Evolutionary conservation across 2,329 filamentous ascomycete genomes (phyloP).

Genomic region (Sporothrix protearum): DNA sequence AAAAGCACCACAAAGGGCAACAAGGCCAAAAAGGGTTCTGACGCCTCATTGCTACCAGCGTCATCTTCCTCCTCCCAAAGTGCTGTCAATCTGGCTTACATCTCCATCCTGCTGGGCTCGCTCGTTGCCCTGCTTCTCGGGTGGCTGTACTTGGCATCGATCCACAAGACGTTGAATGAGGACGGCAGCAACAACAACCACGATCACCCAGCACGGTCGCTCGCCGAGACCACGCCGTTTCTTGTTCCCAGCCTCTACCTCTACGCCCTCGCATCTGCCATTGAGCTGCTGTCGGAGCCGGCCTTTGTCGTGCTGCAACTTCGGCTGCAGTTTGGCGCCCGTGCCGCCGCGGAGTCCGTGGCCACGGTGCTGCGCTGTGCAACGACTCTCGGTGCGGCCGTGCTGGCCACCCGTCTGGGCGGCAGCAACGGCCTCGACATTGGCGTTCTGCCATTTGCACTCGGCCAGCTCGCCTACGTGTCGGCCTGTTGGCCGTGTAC

Average conservation of each 20-base stretch:
- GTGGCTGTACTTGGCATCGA: conserved; percentile 60
- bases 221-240: conserved; percentile 54
- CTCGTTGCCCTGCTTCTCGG: conserved; percentile 63
- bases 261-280: conserved; percentile 54
- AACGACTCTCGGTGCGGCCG: conserved; percentile 66
- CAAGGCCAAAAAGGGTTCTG: conserved; percentile 5
- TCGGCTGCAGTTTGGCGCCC: conserved; percentile 71
- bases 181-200: conserved; percentile 33
- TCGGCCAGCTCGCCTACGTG: conserved; percentile 77
- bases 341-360: conserved; percentile 77
- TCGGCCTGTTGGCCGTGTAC: conserved; percentile 68
- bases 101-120: conserved; percentile 67
- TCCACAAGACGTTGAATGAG: conserved; percentile 31
- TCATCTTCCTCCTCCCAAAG: conserved; percentile 58
- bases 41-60: background rate
- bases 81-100: conserved; percentile 82
- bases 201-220: conserved; percentile 28
- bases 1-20: background rate
- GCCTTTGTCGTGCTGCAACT: conserved; percentile 85
- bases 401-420: conserved; percentile 41
- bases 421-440: conserved; percentile 44
- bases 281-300: conserved; percentile 83
- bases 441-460: conserved; percentile 82
- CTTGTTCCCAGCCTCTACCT: conserved; percentile 54
- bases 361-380: conserved; percentile 76